phyloP scores from a whole-genome alignment of 2,329 filamentous ascomycete species.

The Diaporthe destruens region DNA sequence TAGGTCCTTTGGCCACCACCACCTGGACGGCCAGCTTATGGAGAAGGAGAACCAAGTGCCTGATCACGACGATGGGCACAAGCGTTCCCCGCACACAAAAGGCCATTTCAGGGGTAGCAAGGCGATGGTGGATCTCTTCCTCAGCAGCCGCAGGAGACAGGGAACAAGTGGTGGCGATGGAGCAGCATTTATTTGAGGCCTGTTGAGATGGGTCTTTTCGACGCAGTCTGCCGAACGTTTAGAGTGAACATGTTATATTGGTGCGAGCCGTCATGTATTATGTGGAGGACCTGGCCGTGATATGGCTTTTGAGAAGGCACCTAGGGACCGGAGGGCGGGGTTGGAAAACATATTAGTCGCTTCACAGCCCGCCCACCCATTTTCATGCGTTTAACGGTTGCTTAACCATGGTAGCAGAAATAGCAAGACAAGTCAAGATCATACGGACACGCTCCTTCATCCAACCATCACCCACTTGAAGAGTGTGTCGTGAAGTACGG shows the following conservation, averaged over 20 bases:
- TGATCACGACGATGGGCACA: background rate
- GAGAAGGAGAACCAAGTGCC: slow-evolving; percentile 37
- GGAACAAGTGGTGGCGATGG: slow-evolving; percentile 27
- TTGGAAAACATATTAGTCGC: background rate
- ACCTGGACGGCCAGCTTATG: background rate
- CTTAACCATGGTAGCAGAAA: background rate
- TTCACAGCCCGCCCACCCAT: background rate
- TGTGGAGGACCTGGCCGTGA: background rate
- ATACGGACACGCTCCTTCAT: background rate
- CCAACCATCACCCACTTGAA: background rate
- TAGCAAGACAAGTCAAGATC: background rate
- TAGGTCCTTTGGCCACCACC: slow-evolving; percentile 20
- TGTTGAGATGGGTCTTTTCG: background rate
- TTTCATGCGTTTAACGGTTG: background rate
- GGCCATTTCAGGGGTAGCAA: slow-evolving; percentile 24
- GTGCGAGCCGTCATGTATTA: background rate
- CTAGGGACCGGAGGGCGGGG: background rate
- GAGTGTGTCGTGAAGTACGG: background rate
- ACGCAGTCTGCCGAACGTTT: background rate
- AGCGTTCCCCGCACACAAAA: background rate
- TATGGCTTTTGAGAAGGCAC: slow-evolving; percentile 6
- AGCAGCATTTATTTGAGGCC: slow-evolving; percentile 36
- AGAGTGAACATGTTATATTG: background rate
- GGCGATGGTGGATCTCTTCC: slow-evolving; percentile 41
- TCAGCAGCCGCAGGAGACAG: slow-evolving; percentile 35